Conservation (phyloP, 495 filamentous ascomycete genomes). For the Neurospora sp. region DNA sequence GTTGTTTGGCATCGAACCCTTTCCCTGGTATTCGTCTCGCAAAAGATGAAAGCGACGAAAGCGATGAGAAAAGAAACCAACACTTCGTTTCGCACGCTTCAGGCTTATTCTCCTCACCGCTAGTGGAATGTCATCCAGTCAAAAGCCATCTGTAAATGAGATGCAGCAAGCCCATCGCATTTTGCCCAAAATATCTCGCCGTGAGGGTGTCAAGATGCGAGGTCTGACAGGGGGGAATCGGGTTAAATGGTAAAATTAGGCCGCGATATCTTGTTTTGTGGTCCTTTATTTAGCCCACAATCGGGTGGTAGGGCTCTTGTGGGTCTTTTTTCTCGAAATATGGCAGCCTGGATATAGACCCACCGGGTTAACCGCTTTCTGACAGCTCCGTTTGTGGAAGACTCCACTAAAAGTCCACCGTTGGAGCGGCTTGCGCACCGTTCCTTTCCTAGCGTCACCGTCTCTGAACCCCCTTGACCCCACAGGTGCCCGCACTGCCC, state of each 20-base stretch:
- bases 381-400: background rate
- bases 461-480: background rate
- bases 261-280: background rate
- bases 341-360: background rate
- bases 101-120: background rate
- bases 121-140: background rate
- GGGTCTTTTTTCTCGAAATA: background rate
- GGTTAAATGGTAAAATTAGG: background rate
- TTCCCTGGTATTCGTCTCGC: background rate
- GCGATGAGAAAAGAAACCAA: background rate
- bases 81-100: background rate
- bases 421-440: background rate
- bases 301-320: background rate
- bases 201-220: background rate
- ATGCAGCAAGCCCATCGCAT: background rate
- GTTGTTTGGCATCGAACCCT: background rate
- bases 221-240: background rate
- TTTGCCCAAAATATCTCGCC: background rate
- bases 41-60: background rate
- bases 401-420: background rate
- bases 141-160: background rate
- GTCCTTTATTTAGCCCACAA: background rate
- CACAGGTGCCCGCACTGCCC: background rate
- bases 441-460: background rate
- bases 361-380: background rate